phyloP scores from a whole-genome alignment of 495 filamentous ascomycete species.

The Hypoxylon trugodes region DNA sequence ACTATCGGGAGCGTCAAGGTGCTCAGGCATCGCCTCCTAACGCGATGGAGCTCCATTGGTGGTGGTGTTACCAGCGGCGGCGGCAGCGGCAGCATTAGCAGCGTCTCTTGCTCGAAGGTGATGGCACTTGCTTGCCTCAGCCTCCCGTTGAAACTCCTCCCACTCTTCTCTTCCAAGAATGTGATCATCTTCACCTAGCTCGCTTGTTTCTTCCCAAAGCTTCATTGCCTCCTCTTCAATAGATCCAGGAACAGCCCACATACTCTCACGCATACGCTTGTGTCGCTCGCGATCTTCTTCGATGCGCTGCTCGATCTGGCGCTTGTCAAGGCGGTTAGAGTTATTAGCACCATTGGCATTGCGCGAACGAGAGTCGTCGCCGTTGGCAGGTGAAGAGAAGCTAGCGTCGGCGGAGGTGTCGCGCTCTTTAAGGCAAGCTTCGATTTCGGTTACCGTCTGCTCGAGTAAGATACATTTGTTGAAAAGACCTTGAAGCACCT shows the following conservation, averaged over 20 bases:
- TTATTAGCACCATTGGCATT: slow-evolving; percentile 41
- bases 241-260: slow-evolving; percentile 81
- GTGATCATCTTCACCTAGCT: slow-evolving; percentile 84
- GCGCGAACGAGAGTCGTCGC: slow-evolving; percentile 46
- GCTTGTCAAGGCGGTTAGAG: slow-evolving; percentile 72
- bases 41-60: slow-evolving; percentile 23
- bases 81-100: not conserved
- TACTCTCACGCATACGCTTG: slow-evolving; percentile 85
- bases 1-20: not conserved
- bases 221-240: slow-evolving; percentile 70
- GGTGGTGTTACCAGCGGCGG: not conserved
- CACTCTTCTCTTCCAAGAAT: slow-evolving; percentile 76
- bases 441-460: slow-evolving; percentile 77
- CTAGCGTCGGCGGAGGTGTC: slow-evolving; percentile 58
- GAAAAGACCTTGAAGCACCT: slow-evolving; percentile 75
- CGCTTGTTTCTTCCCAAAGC: slow-evolving; percentile 81
- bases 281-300: slow-evolving; percentile 97
- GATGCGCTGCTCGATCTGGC: slow-evolving; percentile 91
- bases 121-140: slow-evolving; percentile 23
- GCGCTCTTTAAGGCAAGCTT: slow-evolving; percentile 78
- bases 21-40: slow-evolving; percentile 21
- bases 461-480: slow-evolving; percentile 70
- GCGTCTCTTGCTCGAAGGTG: slow-evolving; percentile 13
- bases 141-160: slow-evolving; percentile 58
- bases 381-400: slow-evolving; percentile 48